phyloP scores from a whole-genome alignment of 2,329 filamentous ascomycete species.

The Neonectria ditissima region DNA sequence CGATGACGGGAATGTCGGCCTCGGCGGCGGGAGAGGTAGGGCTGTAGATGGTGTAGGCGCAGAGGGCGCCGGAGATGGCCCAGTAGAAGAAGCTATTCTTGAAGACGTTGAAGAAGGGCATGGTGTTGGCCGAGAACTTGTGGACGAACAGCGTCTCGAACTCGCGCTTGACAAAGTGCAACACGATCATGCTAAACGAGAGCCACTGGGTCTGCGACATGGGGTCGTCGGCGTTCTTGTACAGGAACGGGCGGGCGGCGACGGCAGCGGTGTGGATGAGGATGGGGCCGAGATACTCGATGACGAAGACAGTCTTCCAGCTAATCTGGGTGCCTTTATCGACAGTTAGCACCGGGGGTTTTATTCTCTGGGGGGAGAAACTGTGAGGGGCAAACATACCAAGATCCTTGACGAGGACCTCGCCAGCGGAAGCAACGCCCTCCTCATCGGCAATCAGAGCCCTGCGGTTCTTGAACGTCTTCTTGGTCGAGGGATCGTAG shows the following conservation, averaged over 20 bases:
- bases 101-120: slow-evolving; percentile 91
- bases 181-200: slow-evolving; percentile 76
- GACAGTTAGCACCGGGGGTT: slow-evolving; percentile 6
- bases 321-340: slow-evolving; percentile 82
- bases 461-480: slow-evolving; percentile 72
- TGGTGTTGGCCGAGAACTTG: slow-evolving; percentile 93
- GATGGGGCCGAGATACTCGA: slow-evolving; percentile 94
- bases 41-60: slow-evolving; percentile 87
- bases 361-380: not conserved
- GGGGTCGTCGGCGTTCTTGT: slow-evolving; percentile 58
- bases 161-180: slow-evolving; percentile 96
- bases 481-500: slow-evolving; percentile 70
- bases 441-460: slow-evolving; percentile 63
- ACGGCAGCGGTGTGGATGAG: slow-evolving; percentile 84
- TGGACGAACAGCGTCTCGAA: slow-evolving; percentile 94
- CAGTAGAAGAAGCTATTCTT: slow-evolving; percentile 98
- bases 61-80: slow-evolving; percentile 81
- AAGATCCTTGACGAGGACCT: slow-evolving; percentile 91
- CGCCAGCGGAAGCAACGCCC: slow-evolving; percentile 60
- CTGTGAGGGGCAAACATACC: slow-evolving; percentile 64
- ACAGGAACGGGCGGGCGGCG: slow-evolving; percentile 75
- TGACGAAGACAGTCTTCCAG: slow-evolving; percentile 93
- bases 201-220: slow-evolving; percentile 78
- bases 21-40: slow-evolving; percentile 76
- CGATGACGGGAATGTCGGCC: slow-evolving; percentile 61